Evolutionary conservation across 805 yeast species (phyloP), one percentile per base, ranked within the genome.

Genomic region (Kodamaea kaohsiungensis): DNA sequence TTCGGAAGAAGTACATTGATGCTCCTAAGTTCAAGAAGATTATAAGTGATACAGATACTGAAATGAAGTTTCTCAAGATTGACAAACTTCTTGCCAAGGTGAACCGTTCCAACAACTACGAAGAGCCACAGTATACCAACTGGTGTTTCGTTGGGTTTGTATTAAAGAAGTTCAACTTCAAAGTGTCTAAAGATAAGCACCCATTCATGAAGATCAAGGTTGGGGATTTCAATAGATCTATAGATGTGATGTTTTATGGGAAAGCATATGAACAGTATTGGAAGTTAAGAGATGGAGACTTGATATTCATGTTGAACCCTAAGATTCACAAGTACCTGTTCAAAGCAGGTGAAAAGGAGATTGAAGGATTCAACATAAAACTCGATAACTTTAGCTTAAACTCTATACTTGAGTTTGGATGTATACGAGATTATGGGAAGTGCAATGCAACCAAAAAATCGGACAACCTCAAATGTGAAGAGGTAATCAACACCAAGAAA

Each of bases 101-200:
- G 1, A 59, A 66, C 27, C 87, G 95, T 1, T 95, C 96, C 0
- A 74, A 81, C 17, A 48, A 57, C 39, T 91, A 81, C 63, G 65
- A 70, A 5, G 88, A 88, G 47, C 96, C 97, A 0, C 70, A 71
- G 35, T 86, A 86, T 61, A 70, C 87, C 2, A 91, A 92, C 64
- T 91, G 91, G 88, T 86, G 86, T n/a, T 79, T 85, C 1, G 62
- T 87, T n/a, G 98, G 96, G 0, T 76, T 89, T 2, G 73, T 92
- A 0, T 72, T 83, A 3, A 63, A 66, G 17, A 91, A 91, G 62
- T 72, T 84, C 3, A 81, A 76, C 7, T 77, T 87, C 2, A 75
- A 78, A 57, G 66, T 71, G 3, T 73, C 89, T 0, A 58, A 76
- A 12, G 64, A 70, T 25, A 71, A 56, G 12, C 65, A 49, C 57